Conservation (phyloP, 148 eudicot genomes). For the Rhododendron henanense region DNA sequence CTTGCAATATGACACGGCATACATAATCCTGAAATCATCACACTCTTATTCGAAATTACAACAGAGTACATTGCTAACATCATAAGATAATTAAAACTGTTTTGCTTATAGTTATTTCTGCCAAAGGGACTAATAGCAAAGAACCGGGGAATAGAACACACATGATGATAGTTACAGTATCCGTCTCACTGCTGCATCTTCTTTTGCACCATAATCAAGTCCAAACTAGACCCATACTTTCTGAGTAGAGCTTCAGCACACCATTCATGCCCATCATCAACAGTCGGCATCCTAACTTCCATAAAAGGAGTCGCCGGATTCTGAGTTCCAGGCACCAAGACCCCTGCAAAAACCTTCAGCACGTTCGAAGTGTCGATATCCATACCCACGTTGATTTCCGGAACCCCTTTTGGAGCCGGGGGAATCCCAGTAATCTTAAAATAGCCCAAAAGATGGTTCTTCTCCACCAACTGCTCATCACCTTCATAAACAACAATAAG, state of each 20-base stretch:
- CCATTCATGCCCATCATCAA: constrained; percentile 90
- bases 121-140: neutral
- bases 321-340: constrained; percentile 50
- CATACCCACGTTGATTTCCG: constrained; percentile 71
- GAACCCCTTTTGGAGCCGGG: constrained; percentile 61
- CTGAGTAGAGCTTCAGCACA: constrained; percentile 66
- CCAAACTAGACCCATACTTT: constrained; percentile 54
- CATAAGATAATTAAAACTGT: neutral
- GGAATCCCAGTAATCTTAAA: constrained; percentile 78
- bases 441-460: constrained; percentile 72
- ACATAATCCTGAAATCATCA: neutral
- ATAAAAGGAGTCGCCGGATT: constrained; percentile 51
- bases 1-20: neutral
- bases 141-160: neutral
- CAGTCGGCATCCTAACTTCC: constrained; percentile 92
- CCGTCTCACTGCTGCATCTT: constrained; percentile 10
- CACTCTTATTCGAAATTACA: neutral
- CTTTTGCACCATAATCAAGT: constrained; percentile 50
- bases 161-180: too few relatives aligned
- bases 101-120: neutral
- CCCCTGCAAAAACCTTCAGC: constrained; percentile 63
- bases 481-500: constrained; percentile 79
- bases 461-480: constrained; percentile 40
- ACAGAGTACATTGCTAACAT: neutral
- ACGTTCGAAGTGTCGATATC: constrained; percentile 78